A percentile compares a stretch with the other conserved stretches of the same genome.
Evolutionary conservation across 441 rosid species (phyloP).

Genomic region (Codiaeum variegatum): DNA sequence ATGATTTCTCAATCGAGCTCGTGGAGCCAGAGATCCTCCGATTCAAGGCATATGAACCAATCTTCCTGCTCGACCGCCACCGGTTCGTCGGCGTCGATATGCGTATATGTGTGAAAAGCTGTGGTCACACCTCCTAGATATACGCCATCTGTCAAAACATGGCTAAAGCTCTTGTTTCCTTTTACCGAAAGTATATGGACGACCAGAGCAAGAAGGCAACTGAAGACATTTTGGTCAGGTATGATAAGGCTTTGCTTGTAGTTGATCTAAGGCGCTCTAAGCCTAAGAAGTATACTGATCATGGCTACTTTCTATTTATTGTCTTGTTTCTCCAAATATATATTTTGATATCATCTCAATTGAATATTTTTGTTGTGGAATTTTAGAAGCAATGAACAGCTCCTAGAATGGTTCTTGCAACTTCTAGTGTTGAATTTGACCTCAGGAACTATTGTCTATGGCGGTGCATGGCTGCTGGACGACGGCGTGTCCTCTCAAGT

Average conservation of each 20-base stretch:
- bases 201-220: slow-evolving; percentile 83
- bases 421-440: no score
- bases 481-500: no score
- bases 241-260: slow-evolving; percentile 73
- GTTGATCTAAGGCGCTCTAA: slow-evolving; percentile 82
- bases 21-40: slow-evolving; percentile 76
- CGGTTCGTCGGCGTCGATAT: slow-evolving; percentile 73
- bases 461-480: no score
- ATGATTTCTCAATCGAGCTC: slow-evolving; percentile 72
- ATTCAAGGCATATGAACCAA: slow-evolving; percentile 64
- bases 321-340: no score
- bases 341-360: no score
- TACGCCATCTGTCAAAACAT: slow-evolving; percentile 78
- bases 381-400: no score
- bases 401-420: no score
- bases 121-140: slow-evolving; percentile 77
- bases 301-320: no score
- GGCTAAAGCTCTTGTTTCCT: slow-evolving; percentile 69
- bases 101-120: slow-evolving; percentile 70
- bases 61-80: slow-evolving; percentile 58
- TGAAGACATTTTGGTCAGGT: slow-evolving; percentile 63
- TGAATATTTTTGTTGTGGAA: no score
- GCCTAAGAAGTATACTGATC: slow-evolving; percentile 87
- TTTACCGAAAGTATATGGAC: slow-evolving; percentile 66
- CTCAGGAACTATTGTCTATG: no score